Percentiles rank a stretch among this genome's conserved stretches.
Evolutionary conservation across 768 basidiomycete species (phyloP).

Genomic region (Neoboletus subvelutipes): DNA sequence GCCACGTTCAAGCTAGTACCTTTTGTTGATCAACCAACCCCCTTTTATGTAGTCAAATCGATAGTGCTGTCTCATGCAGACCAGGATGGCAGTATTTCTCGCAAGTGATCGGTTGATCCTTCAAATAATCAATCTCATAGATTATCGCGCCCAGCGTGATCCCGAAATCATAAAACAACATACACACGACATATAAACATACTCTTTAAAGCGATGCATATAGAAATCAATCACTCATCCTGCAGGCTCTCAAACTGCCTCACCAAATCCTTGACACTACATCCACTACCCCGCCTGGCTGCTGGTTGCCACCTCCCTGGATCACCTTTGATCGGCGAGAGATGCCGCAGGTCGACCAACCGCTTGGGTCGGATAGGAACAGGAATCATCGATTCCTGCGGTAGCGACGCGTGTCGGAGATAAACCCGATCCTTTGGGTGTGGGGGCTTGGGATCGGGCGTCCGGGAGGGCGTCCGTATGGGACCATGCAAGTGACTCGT

Average conservation of each 20-base stretch:
- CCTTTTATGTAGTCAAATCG: background rate
- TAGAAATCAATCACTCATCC: constrained; percentile 14
- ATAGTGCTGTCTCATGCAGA: background rate
- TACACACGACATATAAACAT: constrained; percentile 5
- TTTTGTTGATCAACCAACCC: background rate
- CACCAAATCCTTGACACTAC: constrained; percentile 74
- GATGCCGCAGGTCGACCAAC: constrained; percentile 50
- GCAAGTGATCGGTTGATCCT: too few relatives aligned
- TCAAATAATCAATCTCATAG: background rate
- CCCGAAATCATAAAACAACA: constrained; percentile 10
- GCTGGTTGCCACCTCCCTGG: constrained; percentile 30
- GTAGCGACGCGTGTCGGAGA: constrained; percentile 53
- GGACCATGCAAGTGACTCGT: constrained; percentile 42
- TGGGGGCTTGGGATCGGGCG: constrained; percentile 41
- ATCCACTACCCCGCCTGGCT: constrained; percentile 58
- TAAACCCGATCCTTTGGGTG: constrained; percentile 67
- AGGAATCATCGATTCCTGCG: constrained; percentile 43
- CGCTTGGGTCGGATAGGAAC: constrained; percentile 42
- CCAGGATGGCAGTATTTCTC: background rate
- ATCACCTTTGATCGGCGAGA: constrained; percentile 42
- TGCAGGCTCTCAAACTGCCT: constrained; percentile 51
- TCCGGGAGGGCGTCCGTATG: constrained; percentile 57
- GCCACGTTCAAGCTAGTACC: background rate
- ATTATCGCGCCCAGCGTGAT: constrained; percentile 14
- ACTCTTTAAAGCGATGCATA: background rate